A percentile compares a stretch with the other conserved stretches of the same genome.
phyloP scores from a whole-genome alignment of 306 rosid species.

The Abrus pulchellus region DNA sequence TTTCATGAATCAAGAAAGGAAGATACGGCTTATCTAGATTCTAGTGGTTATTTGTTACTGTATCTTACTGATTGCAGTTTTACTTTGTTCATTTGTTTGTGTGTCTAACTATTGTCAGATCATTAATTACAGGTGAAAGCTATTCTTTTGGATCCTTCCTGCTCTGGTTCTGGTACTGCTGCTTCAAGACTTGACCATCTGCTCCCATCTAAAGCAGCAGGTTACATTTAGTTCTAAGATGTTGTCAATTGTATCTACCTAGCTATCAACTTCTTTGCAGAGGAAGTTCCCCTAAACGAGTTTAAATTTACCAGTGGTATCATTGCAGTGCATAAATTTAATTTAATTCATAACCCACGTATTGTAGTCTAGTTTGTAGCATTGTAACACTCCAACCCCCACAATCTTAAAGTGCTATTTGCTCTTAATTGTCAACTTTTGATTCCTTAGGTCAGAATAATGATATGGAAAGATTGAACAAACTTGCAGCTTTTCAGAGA shows the following conservation, averaged over 20 bases:
- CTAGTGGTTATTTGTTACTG: not conserved
- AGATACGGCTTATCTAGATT: not conserved
- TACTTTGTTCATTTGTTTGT: constrained; percentile 3
- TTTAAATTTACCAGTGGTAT: not conserved
- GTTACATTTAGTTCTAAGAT: constrained; percentile 48
- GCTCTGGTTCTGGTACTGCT: constrained; percentile 93
- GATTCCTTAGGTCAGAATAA: constrained; percentile 51
- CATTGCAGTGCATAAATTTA: not conserved
- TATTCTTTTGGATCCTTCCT: constrained; percentile 92
- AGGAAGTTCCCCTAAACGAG: constrained; percentile 6
- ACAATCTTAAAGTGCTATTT: not conserved
- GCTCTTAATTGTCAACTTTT: not conserved
- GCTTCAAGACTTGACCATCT: constrained; percentile 84
- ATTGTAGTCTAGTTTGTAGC: not conserved
- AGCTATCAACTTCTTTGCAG: constrained; percentile 47
- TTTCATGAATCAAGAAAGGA: not conserved
- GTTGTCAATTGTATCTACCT: constrained; percentile 9
- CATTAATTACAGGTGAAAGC: constrained; percentile 66
- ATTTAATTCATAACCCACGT: constrained; percentile 5
- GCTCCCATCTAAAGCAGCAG: constrained; percentile 82
- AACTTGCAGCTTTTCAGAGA: constrained; percentile 87
- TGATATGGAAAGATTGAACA: constrained; percentile 76
- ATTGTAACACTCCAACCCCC: not conserved
- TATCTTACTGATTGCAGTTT: not conserved
- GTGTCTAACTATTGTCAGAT: constrained; percentile 47